Conservation (phyloP, 768 basidiomycete species). For the Podaxis sp. region DNA sequence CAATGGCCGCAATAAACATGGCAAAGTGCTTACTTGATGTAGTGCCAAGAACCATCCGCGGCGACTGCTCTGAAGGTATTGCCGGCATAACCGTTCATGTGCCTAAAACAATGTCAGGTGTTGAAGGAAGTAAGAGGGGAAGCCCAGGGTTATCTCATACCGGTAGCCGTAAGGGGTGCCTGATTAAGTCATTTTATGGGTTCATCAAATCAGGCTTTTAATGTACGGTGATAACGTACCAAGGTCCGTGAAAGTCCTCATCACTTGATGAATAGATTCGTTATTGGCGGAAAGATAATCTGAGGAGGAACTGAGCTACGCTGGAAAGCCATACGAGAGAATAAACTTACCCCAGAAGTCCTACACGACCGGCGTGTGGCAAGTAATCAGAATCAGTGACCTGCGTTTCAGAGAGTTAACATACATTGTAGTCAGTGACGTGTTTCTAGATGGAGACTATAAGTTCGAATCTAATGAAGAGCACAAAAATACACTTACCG, state of each 20-base stretch:
- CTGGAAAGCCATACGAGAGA: neutral
- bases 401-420: neutral
- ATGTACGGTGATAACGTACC: conserved; percentile 25
- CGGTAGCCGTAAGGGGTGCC: conserved; percentile 7
- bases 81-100: conserved; percentile 19
- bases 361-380: neutral
- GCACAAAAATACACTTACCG: conserved; percentile 28
- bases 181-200: neutral
- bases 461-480: neutral
- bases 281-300: conserved; percentile 49
- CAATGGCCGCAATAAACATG: neutral
- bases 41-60: conserved; percentile 46
- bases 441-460: neutral
- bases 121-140: conserved; percentile 13
- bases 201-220: neutral
- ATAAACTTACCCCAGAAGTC: conserved; percentile 6
- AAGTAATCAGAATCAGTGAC: neutral
- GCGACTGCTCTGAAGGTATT: conserved; percentile 30
- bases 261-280: conserved; percentile 44
- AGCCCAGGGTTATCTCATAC: neutral
- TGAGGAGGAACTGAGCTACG: conserved; percentile 13
- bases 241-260: conserved; percentile 54
- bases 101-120: conserved; percentile 16
- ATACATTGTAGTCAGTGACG: conserved; percentile 4
- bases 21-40: conserved; percentile 43